phyloP scores from a whole-genome alignment of 2,329 filamentous ascomycete genomes.

The Colletotrichum simmondsii region DNA sequence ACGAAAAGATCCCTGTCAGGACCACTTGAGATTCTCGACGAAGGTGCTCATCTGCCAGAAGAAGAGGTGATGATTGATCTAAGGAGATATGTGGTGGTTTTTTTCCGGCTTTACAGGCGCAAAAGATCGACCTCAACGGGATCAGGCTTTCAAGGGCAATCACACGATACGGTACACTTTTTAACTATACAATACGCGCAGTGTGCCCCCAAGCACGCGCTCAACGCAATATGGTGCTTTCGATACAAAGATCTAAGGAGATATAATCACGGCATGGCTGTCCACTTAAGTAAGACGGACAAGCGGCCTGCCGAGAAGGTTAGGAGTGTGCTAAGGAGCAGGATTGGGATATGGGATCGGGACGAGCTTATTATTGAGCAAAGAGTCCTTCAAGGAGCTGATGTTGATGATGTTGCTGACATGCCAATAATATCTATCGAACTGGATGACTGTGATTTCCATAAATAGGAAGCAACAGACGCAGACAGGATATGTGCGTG shows the following conservation, averaged over 20 bases:
- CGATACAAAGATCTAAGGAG: constrained; percentile 51
- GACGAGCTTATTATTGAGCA: constrained; percentile 23
- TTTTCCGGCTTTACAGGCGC: too few species aligned
- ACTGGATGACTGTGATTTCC: neutral
- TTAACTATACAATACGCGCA: too few species aligned
- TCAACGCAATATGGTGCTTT: too few species aligned
- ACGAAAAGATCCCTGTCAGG: constrained; percentile 54
- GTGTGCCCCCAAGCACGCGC: too few species aligned
- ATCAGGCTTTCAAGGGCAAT: too few species aligned
- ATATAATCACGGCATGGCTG: constrained; percentile 59
- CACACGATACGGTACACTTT: too few species aligned
- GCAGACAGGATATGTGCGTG: neutral
- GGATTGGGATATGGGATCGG: constrained; percentile 53
- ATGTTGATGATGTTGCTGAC: neutral
- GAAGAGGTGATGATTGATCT: constrained; percentile 48
- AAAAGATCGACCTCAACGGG: too few species aligned
- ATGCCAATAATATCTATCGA: neutral
- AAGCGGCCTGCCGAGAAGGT: constrained; percentile 58
- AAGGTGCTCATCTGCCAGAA: constrained; percentile 39
- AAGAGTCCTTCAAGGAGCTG: neutral
- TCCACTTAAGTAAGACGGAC: constrained; percentile 60
- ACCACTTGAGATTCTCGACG: too few species aligned
- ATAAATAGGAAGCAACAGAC: neutral
- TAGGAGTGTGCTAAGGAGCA: constrained; percentile 60
- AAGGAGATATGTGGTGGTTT: constrained; percentile 53